Conservation (phyloP, 176 grass and related monocot species). For the Alopecurus myosuroides region DNA sequence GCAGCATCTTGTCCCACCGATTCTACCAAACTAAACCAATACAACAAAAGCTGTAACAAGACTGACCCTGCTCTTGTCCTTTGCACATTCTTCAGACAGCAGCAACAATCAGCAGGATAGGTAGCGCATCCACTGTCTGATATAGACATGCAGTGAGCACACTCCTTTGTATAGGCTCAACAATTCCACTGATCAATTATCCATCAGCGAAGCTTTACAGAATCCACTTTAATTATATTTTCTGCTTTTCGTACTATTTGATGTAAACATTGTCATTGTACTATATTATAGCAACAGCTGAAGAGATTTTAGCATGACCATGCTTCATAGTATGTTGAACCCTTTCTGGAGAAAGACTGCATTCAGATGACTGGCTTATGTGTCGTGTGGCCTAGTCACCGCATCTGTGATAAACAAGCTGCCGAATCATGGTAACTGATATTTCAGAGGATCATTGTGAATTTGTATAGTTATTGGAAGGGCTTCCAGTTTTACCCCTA, state of each 20-base stretch:
- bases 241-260: constrained; percentile 16
- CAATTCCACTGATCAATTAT: constrained; percentile 6
- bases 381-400: neutral
- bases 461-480: neutral
- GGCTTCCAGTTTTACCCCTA: neutral
- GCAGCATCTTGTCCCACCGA: neutral
- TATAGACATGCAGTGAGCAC: constrained; percentile 10
- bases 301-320: constrained; percentile 1
- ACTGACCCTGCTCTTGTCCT: neutral
- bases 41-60: neutral
- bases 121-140: constrained; percentile 23
- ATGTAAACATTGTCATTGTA: constrained; percentile 10
- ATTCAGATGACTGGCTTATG: neutral
- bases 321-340: neutral
- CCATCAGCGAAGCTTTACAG: constrained; percentile 2
- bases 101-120: constrained; percentile 16
- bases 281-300: constrained; percentile 19
- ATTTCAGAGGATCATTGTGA: neutral
- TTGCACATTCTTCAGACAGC: constrained; percentile 27
- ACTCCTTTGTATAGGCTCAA: neutral
- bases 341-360: neutral
- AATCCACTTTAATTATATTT: constrained; percentile 12
- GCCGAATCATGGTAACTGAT: neutral
- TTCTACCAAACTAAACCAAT: neutral
- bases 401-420: neutral